phyloP scores from a whole-genome alignment of 345 rosid species.

The Linum usitatissimum region DNA sequence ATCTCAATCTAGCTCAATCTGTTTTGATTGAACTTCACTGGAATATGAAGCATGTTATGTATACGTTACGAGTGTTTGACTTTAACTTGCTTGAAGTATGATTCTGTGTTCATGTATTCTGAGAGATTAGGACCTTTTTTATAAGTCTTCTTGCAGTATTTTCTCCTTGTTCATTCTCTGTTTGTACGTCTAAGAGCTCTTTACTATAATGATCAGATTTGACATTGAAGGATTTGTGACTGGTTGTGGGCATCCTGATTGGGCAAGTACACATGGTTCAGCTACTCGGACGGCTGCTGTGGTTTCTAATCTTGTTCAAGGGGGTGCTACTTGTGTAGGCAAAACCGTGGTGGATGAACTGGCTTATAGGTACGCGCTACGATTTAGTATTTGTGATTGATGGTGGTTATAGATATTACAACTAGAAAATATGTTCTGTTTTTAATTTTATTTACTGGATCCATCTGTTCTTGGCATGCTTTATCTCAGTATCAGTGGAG shows the following conservation, averaged over 20 bases:
- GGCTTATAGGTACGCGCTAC: slow-evolving; percentile 48
- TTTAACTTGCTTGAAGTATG: too few species aligned
- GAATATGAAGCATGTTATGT: too few species aligned
- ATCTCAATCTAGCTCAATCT: too few species aligned
- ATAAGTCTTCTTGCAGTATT: not conserved
- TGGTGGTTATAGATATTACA: not conserved
- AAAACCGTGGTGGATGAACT: slow-evolving; percentile 79
- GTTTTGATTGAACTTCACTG: not conserved
- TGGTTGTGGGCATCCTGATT: slow-evolving; percentile 76
- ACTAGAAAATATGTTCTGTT: not conserved
- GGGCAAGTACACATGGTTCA: slow-evolving; percentile 65
- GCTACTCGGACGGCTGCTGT: slow-evolving; percentile 63
- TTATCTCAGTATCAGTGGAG: slow-evolving; percentile 52
- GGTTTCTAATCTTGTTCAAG: slow-evolving; percentile 55
- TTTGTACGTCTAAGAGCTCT: not conserved
- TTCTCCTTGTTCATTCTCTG: not conserved
- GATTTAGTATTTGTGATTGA: not conserved
- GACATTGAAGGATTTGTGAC: slow-evolving; percentile 68
- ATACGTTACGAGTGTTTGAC: too few species aligned
- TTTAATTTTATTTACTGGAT: slow-evolving; percentile 3
- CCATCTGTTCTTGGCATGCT: slow-evolving; percentile 6
- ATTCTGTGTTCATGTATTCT: too few species aligned
- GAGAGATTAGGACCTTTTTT: not conserved
- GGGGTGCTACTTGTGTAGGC: slow-evolving; percentile 90
- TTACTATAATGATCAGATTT: slow-evolving; percentile 34